Evolutionary conservation across 441 rosid genomes (phyloP).

Genomic region (Adansonia gregorii): DNA sequence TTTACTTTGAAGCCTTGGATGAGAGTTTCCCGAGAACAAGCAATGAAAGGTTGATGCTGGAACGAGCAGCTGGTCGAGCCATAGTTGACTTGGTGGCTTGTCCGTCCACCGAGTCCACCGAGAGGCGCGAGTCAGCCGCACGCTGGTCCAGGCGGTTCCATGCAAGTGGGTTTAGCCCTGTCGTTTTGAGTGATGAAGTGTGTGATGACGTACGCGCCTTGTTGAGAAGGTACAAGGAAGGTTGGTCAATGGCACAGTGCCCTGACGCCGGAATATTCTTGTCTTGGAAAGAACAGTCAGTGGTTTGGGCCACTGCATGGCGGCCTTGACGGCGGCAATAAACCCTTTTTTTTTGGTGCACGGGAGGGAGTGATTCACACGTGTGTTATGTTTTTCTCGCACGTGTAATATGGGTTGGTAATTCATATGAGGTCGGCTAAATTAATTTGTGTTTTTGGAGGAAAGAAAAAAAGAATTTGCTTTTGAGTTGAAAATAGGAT

Average conservation of each 20-base stretch:
- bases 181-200: conserved; percentile 76
- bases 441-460: conserved; percentile 16
- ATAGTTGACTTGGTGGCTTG: conserved; percentile 84
- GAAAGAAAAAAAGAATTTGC: background rate
- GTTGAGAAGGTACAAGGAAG: conserved; percentile 87
- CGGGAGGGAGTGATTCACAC: conserved; percentile 39
- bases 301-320: conserved; percentile 98
- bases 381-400: conserved; percentile 45
- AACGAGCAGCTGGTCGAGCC: conserved; percentile 77
- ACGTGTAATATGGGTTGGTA: conserved; percentile 38
- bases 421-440: conserved; percentile 20
- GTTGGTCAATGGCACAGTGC: conserved; percentile 81
- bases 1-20: conserved; percentile 80
- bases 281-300: conserved; percentile 87
- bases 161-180: conserved; percentile 53
- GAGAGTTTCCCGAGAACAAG: conserved; percentile 80
- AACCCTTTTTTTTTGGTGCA: too few species aligned
- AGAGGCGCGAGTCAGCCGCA: conserved; percentile 74
- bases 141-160: conserved; percentile 77
- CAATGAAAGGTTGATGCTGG: conserved; percentile 86
- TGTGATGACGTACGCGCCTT: conserved; percentile 88
- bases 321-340: conserved; percentile 51
- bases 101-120: conserved; percentile 58
- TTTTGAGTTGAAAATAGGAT: conserved; percentile 21
- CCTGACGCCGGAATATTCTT: conserved; percentile 81